Percentiles rank a stretch among this genome's conserved stretches.
Evolutionary conservation across 1,284 basidiomycete species (phyloP).

Genomic region (Ganoderma lucidum): DNA sequence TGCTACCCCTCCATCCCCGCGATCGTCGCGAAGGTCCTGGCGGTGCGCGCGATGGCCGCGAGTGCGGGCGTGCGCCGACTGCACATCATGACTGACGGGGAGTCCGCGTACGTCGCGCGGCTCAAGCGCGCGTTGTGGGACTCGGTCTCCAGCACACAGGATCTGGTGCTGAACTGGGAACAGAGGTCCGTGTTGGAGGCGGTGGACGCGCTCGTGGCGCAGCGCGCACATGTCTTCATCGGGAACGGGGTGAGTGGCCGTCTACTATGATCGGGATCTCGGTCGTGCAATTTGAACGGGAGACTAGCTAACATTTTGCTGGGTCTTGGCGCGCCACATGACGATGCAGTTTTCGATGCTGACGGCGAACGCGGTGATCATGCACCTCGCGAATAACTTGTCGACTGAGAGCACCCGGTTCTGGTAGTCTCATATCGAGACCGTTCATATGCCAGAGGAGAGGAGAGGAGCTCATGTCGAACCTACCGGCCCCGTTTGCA

Average conservation of each 20-base stretch:
- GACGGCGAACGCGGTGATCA: conserved; percentile 39
- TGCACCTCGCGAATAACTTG: conserved; percentile 37
- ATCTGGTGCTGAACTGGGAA: conserved; percentile 46
- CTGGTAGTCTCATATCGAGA: conserved; percentile 21
- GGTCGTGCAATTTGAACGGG: neutral
- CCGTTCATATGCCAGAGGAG: too few species aligned
- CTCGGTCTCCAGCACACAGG: conserved; percentile 43
- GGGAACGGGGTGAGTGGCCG: conserved; percentile 49
- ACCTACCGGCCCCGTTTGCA: too few species aligned
- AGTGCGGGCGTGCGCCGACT: conserved; percentile 44
- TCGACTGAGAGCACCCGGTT: conserved; percentile 32
- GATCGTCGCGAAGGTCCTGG: conserved; percentile 51
- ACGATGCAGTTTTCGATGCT: conserved; percentile 39
- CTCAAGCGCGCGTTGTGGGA: conserved; percentile 48
- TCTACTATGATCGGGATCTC: too few species aligned
- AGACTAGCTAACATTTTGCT: neutral
- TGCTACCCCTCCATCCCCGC: conserved; percentile 58
- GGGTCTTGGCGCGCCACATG: neutral
- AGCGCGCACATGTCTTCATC: conserved; percentile 51
- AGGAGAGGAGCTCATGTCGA: too few species aligned
- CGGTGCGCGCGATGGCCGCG: conserved; percentile 42
- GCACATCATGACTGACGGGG: conserved; percentile 66
- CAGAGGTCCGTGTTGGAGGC: conserved; percentile 47
- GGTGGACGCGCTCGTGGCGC: conserved; percentile 54
- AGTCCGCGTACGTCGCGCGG: conserved; percentile 46